Evolutionary conservation across 805 yeast species (phyloP).

Genomic region (Diddensiella santjacobensis): DNA sequence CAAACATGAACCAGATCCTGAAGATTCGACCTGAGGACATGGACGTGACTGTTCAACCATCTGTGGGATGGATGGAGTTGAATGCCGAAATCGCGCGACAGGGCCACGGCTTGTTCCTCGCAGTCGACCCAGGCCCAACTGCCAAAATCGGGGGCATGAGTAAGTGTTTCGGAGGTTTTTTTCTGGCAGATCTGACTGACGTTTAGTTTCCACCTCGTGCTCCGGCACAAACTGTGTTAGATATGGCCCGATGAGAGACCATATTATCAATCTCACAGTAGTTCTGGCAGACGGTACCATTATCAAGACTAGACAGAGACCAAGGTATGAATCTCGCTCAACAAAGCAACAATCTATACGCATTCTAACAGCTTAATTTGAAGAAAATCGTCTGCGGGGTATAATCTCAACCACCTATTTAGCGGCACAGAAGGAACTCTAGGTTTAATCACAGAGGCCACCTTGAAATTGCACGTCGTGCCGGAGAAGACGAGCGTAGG

Average conservation of each 20-base stretch:
- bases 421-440: slow-evolving; percentile 78
- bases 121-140: slow-evolving; percentile 79
- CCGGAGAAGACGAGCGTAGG: slow-evolving; percentile 66
- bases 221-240: slow-evolving; percentile 78
- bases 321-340: slow-evolving; percentile 37
- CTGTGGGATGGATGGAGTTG: slow-evolving; percentile 75
- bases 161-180: background rate
- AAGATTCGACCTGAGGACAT: slow-evolving; percentile 58
- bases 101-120: slow-evolving; percentile 51
- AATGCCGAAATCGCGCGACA: slow-evolving; percentile 47
- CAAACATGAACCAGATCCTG: slow-evolving; percentile 55
- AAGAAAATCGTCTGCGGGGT: slow-evolving; percentile 73
- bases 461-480: slow-evolving; percentile 61
- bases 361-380: too few species aligned
- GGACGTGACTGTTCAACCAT: slow-evolving; percentile 72
- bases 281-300: slow-evolving; percentile 79
- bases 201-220: slow-evolving; percentile 57
- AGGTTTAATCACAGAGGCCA: slow-evolving; percentile 75
- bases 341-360: too few species aligned
- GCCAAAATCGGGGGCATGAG: slow-evolving; percentile 76
- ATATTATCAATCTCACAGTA: slow-evolving; percentile 62
- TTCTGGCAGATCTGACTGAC: background rate
- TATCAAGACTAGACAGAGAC: slow-evolving; percentile 68
- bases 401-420: slow-evolving; percentile 70
- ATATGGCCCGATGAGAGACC: slow-evolving; percentile 78